Evolutionary conservation across 352 stramenopile species (phyloP).

Genomic region (Phytopythium chamaehyphon): DNA sequence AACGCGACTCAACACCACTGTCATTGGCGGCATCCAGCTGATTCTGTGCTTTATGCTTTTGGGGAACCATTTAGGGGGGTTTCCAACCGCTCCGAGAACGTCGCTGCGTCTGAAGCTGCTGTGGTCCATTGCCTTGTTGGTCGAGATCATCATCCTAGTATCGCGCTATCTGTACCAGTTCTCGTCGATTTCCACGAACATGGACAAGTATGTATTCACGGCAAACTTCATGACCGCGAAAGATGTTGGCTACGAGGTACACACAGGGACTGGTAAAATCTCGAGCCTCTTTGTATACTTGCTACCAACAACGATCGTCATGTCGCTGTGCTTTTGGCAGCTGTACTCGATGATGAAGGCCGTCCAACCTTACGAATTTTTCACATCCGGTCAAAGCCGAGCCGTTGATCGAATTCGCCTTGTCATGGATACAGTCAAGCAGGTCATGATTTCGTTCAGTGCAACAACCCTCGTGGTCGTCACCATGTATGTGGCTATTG

Average conservation of each 20-base stretch:
- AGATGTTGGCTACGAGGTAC: constrained; percentile 72
- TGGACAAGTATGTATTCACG: constrained; percentile 67
- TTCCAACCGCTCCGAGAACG: constrained; percentile 55
- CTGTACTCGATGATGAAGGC: constrained; percentile 69
- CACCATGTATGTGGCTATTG: constrained; percentile 62
- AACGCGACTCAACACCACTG: constrained; percentile 53
- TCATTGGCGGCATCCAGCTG: constrained; percentile 60
- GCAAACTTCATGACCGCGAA: constrained; percentile 62
- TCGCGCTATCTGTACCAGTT: constrained; percentile 83
- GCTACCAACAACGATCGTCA: constrained; percentile 63
- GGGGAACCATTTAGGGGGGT: constrained; percentile 67
- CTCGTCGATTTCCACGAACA: constrained; percentile 52
- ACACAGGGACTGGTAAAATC: constrained; percentile 46
- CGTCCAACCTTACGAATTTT: constrained; percentile 57
- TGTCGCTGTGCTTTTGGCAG: constrained; percentile 80
- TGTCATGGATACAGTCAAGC: constrained; percentile 52
- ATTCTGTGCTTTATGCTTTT: constrained; percentile 59
- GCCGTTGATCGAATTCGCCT: constrained; percentile 49
- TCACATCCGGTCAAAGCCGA: constrained; percentile 49
- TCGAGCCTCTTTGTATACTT: constrained; percentile 81
- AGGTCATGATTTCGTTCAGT: constrained; percentile 68
- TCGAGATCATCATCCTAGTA: constrained; percentile 66
- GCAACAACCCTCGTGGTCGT: constrained; percentile 61
- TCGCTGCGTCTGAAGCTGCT: constrained; percentile 68
- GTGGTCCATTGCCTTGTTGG: constrained; percentile 72